Conservation (phyloP, 805 yeast species). For the Starmerella asiatica region DNA sequence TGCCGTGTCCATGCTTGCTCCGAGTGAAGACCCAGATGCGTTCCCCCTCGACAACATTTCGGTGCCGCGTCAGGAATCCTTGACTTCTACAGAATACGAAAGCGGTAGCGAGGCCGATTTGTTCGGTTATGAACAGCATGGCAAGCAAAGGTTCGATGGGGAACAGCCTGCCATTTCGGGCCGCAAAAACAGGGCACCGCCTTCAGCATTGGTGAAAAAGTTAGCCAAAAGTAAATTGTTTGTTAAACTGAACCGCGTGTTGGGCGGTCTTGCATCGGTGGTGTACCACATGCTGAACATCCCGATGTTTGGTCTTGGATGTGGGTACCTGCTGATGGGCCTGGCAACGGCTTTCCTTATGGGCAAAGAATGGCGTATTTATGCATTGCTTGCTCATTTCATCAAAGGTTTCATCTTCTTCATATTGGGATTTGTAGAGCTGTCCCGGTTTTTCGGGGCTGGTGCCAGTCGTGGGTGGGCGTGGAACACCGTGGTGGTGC, state of each 20-base stretch:
- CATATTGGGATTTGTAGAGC: conserved; percentile 57
- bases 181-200: conserved; percentile 2
- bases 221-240: conserved; percentile 17
- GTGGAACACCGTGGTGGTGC: conserved; percentile 45
- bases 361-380: conserved; percentile 56
- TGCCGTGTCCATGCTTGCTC: background rate
- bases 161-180: background rate
- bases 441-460: conserved; percentile 79
- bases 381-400: conserved; percentile 83
- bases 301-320: conserved; percentile 48
- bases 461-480: conserved; percentile 70
- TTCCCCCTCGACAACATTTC: conserved; percentile 5
- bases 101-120: conserved; percentile 13
- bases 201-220: conserved; percentile 12
- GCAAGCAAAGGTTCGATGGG: background rate
- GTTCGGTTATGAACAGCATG: conserved; percentile 9
- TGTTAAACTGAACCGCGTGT: conserved; percentile 17
- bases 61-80: conserved; percentile 7
- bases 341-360: conserved; percentile 53
- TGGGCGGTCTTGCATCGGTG: conserved; percentile 27
- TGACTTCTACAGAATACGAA: conserved; percentile 8
- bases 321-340: conserved; percentile 43
- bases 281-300: conserved; percentile 45
- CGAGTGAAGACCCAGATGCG: conserved; percentile 3
- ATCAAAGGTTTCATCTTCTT: conserved; percentile 91